phyloP scores from a whole-genome alignment of 1,284 basidiomycete species.

The Takashimella tepidaria region DNA sequence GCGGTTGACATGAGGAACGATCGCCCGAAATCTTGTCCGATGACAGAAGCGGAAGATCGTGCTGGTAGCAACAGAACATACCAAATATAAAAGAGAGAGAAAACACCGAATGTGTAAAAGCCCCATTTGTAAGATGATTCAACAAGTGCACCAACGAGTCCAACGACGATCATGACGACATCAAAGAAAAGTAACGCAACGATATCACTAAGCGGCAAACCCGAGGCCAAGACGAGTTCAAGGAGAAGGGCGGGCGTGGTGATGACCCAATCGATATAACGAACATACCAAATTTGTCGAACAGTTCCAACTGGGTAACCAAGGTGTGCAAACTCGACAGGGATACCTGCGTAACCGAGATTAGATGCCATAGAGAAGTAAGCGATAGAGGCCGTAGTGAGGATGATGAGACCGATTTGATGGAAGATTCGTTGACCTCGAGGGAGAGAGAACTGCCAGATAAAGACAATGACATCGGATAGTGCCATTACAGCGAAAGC shows the following conservation, averaged over 20 bases:
- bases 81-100: conserved; percentile 54
- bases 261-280: conserved; percentile 56
- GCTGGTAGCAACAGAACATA: conserved; percentile 46
- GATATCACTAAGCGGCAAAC: conserved; percentile 55
- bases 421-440: conserved; percentile 53
- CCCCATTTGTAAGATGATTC: conserved; percentile 54
- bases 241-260: conserved; percentile 58
- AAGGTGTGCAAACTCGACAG: conserved; percentile 51
- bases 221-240: conserved; percentile 54
- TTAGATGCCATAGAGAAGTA: conserved; percentile 60
- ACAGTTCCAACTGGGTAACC: conserved; percentile 34
- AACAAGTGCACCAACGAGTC: conserved; percentile 55
- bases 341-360: conserved; percentile 55
- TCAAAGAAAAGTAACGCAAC: conserved; percentile 55
- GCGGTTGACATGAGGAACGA: conserved; percentile 49
- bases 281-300: conserved; percentile 56
- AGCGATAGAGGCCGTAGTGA: conserved; percentile 50
- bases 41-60: conserved; percentile 23
- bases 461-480: conserved; percentile 47
- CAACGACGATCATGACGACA: conserved; percentile 53
- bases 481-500: conserved; percentile 55
- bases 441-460: conserved; percentile 48
- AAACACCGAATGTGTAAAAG: conserved; percentile 52
- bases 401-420: conserved; percentile 51
- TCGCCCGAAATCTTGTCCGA: conserved; percentile 41